Base-by-base conservation (phyloP, 768 basidiomycete species). In the Lanmaoa pseudosensibilis region DNA sequence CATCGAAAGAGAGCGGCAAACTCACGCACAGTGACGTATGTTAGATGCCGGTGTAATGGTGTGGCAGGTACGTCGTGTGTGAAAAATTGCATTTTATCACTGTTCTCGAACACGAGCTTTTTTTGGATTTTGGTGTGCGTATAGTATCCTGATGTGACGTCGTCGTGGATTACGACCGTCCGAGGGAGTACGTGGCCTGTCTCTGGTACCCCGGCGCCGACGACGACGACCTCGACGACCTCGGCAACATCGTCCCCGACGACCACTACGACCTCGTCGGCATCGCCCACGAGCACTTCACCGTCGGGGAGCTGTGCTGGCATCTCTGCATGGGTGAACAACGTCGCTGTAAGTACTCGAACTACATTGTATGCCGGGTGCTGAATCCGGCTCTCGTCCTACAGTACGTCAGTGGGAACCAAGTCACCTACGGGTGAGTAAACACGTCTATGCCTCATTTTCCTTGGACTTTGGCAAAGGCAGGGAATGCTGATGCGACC, bases 401-500 rank as follows among this genome's bases (percentile, higher is more conserved):
- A 13, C 21, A 79, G 78, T 83, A 83, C 61, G 50, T 48, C 7
- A 76, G 73, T 16, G 80, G 80, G n/a, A 27, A 63, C 18, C 40
- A 74, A 44, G 81, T 77, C 18, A 72, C 73, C 5, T 80, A 75
- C 61, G 61, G 59, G 78, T 80, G 58, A 54, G 76, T 57, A 33
- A 18, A 23, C 1, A 16, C 9, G 6, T 2, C 23, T n/a, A n/a
- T 27, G 6, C 16, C 33, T 5, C 23, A 1, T 2, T 10, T 7
- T n/a, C n/a, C 23, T 30, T 2, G 36, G 36, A 6, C 13, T 11
- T 32, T 32, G 5, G 2, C 16, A 4, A 18, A 25, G 1, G 33
- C 8, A 13, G 25, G 36, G 34, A 30, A 30, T n/a, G n/a, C 16
- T 27, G 32, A 25, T 16, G 27, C 13, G 19, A 18, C 5, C 10